These are phyloP conservation scores for Corylus heterophylla DNA, from an alignment of 306 rosid species.

Conservation along the genomic window DNA sequence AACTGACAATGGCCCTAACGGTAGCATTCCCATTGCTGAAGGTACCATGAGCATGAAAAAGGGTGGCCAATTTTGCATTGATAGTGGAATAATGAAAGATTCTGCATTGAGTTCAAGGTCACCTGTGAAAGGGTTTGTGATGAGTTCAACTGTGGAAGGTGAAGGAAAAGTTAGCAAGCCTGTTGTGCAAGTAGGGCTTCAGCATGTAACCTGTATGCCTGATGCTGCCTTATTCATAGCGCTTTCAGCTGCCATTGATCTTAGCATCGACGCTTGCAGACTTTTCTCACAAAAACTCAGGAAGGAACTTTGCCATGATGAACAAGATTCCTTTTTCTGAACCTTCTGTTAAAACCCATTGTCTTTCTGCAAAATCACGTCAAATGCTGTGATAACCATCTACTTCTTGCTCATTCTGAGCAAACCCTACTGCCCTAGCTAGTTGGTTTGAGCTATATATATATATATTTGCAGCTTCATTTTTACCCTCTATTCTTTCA, in stretches of 20 bases:
- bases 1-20: conserved; percentile 49
- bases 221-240: conserved; percentile 92
- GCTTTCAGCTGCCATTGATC: conserved; percentile 90
- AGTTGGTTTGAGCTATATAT: conserved; percentile 49
- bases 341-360: background rate
- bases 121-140: conserved; percentile 72
- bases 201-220: conserved; percentile 90
- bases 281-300: conserved; percentile 82
- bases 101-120: conserved; percentile 45
- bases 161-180: conserved; percentile 87
- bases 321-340: conserved; percentile 44
- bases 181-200: conserved; percentile 74
- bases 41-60: conserved; percentile 64
- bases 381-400: conserved; percentile 52
- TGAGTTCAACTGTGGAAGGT: conserved; percentile 84
- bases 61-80: conserved; percentile 86
- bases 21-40: conserved; percentile 68
- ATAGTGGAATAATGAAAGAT: conserved; percentile 43
- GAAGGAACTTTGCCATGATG: conserved; percentile 77
- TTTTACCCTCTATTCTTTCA: conserved; percentile 7
- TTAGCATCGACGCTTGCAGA: conserved; percentile 93
- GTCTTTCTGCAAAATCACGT: background rate
- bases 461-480: background rate
- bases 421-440: conserved; percentile 25
- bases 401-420: conserved; percentile 13